A percentile compares a stretch with the other conserved stretches of the same genome.
Conservation (phyloP, 768 basidiomycete genomes). For the Terana coerulea region DNA sequence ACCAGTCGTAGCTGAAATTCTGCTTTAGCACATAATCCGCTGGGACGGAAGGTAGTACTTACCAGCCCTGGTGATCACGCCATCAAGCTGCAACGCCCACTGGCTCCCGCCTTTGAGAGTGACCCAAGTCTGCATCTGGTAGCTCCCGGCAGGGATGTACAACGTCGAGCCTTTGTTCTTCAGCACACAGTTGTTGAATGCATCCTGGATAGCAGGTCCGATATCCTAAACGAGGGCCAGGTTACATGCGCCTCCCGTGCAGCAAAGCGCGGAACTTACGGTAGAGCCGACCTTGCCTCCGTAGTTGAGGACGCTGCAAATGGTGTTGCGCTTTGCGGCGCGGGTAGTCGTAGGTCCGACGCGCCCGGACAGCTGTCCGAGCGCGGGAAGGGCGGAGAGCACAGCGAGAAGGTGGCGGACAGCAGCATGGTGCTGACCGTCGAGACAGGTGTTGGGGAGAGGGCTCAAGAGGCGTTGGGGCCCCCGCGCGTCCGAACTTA, state of each 20-base stretch:
- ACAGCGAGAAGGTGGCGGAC: background rate
- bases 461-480: background rate
- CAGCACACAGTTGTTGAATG: slow-evolving; percentile 26
- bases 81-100: slow-evolving; percentile 29
- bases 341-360: slow-evolving; percentile 23
- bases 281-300: slow-evolving; percentile 25
- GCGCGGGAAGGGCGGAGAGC: slow-evolving; percentile 1
- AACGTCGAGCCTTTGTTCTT: slow-evolving; percentile 21
- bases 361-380: slow-evolving; percentile 20
- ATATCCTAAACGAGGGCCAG: slow-evolving; percentile 12
- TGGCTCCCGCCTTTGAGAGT: slow-evolving; percentile 22
- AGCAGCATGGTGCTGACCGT: background rate
- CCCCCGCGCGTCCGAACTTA: background rate
- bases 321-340: slow-evolving; percentile 17
- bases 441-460: background rate
- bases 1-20: background rate
- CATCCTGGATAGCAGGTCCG: slow-evolving; percentile 25
- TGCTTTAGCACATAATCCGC: background rate
- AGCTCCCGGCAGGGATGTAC: slow-evolving; percentile 25
- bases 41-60: background rate
- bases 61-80: slow-evolving; percentile 26
- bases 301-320: slow-evolving; percentile 28
- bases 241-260: background rate
- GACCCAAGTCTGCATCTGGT: slow-evolving; percentile 28
- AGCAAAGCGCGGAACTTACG: background rate